Base-by-base conservation (phyloP, 2,329 filamentous ascomycete genomes). In the Septoria linicola region DNA sequence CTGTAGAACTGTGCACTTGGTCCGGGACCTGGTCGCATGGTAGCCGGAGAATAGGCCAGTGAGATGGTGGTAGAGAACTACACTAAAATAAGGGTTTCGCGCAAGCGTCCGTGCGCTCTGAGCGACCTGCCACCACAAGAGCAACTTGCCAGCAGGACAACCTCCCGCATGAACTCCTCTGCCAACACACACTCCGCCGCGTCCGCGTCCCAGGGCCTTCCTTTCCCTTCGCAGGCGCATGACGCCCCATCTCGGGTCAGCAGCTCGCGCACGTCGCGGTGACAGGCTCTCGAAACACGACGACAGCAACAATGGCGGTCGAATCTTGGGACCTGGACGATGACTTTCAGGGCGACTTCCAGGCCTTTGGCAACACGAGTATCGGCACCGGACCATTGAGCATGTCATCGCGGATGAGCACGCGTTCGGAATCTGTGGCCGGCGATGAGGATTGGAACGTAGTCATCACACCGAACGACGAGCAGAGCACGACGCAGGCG, bases 371-470 rank as follows among this genome's bases (percentile, higher is more conserved):
- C 32, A 60, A 54, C 52, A 68, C 87, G 70, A 84, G 89, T 63
- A 74, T 85, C 60, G 82, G 88, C 63, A 84, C 87, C 16, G 79
- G 79, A 47, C 84, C 88, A 76, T 88, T 71, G 71, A 87, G 59
- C 14, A 82, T 87, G 49, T 96, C 91, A 1, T 95, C 88, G 52
- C 86, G 88, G 61, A 74, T 84, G 59, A 95, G 90, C 14, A 49
- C 51, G 86, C 62, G 96, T 89, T 48, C 91, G 95, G 66, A 80
- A 89, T 59, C 80, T 81, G 49, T 63, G 44, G 58, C 77, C 72
- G 55, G 84, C 55, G 89, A 95, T 64, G 89, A 96, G 64, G 89
- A 96, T 70, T 90, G 85, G 76, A 89, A 96, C 62, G 80, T 97
- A 17, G 81, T 92, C 60, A 75, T 97, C 23, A 84, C 89, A 2